Percentiles rank a stretch among this genome's conserved stretches.
Conservation (phyloP, 179 eudicot species). For the Silene vulgaris region DNA sequence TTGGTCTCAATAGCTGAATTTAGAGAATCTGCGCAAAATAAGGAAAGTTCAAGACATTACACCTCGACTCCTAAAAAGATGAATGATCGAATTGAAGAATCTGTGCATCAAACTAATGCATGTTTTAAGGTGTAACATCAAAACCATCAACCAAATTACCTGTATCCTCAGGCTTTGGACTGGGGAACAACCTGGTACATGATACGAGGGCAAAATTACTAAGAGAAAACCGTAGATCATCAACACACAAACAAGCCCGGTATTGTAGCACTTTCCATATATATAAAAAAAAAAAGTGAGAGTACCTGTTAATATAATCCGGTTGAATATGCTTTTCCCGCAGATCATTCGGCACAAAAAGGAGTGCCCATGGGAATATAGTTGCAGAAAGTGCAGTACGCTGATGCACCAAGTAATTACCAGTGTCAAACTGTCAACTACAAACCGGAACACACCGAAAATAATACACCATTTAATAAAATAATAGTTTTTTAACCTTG, state of each 20-base stretch:
- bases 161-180: not conserved
- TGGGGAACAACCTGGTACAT: not conserved
- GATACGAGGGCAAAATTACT: not conserved
- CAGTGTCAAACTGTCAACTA: no score
- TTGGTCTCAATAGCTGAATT: not conserved
- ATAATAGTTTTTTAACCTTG: not conserved
- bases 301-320: not conserved
- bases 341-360: no score
- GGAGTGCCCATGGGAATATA: no score
- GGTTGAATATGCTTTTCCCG: not conserved
- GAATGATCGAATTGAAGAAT: not conserved
- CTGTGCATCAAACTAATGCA: not conserved
- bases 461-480: no score
- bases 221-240: not conserved
- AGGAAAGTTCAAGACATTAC: not conserved
- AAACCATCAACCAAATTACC: not conserved
- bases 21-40: not conserved
- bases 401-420: no score
- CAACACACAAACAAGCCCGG: not conserved
- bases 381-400: no score
- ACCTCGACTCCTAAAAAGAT: not conserved
- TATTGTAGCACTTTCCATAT: not conserved
- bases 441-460: not conserved
- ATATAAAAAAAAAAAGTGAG: not conserved
- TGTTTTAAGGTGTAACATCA: not conserved